Conservation (phyloP, 257 asterid genomes). For the Solanum appendiculatum region DNA sequence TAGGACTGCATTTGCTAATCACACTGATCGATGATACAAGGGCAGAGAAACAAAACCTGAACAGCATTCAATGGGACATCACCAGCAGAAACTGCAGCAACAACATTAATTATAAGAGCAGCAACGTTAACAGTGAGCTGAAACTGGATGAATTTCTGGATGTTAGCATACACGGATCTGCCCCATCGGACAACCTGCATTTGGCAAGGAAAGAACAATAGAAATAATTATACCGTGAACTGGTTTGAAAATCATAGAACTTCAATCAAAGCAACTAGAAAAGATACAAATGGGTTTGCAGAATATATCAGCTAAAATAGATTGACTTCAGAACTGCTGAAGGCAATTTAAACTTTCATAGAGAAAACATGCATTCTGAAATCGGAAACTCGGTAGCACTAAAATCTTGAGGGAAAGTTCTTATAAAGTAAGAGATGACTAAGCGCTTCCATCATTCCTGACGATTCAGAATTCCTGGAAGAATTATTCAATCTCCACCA, state of each 20-base stretch:
- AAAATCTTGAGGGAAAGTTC: background rate
- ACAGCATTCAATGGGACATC: constrained; percentile 93
- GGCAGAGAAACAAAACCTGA: constrained; percentile 43
- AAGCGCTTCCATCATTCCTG: background rate
- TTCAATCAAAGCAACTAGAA: background rate
- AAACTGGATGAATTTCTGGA: constrained; percentile 94
- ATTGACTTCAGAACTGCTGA: background rate
- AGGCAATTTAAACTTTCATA: background rate
- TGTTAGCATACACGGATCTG: constrained; percentile 90
- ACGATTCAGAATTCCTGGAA: background rate
- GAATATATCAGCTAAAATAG: background rate
- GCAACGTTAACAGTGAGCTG: constrained; percentile 97
- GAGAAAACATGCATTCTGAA: background rate
- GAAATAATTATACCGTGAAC: background rate
- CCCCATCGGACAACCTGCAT: constrained; percentile 98
- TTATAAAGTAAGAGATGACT: background rate
- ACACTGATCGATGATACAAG: background rate
- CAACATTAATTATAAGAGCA: constrained; percentile 85
- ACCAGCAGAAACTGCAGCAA: constrained; percentile 81
- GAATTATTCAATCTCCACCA: background rate
- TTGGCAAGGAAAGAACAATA: background rate
- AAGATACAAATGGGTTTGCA: background rate
- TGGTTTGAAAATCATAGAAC: background rate
- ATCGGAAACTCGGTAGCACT: background rate
- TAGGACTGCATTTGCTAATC: background rate